These are phyloP conservation scores for Erigeron philadelphicus DNA, from an alignment of 140 eudicot species.

Conservation along the genomic window DNA sequence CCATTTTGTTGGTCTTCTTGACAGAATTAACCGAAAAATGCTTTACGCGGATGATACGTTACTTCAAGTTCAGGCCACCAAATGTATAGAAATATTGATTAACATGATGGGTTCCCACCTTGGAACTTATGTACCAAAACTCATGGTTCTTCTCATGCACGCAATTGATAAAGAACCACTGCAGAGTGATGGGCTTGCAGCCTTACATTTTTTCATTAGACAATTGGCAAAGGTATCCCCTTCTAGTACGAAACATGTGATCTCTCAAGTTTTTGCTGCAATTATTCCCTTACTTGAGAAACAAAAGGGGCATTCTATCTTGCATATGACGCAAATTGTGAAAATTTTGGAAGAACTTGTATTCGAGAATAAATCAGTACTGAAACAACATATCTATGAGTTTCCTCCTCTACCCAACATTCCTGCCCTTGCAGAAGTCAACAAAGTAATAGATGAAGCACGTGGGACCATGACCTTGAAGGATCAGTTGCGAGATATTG, in stretches of 20 bases:
- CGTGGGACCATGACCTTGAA: conserved; percentile 69
- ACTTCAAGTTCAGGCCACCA: conserved; percentile 85
- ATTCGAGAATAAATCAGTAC: conserved; percentile 53
- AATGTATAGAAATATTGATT: conserved; percentile 83
- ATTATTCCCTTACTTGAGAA: conserved; percentile 87
- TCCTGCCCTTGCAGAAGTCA: conserved; percentile 68
- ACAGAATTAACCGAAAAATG: conserved; percentile 88
- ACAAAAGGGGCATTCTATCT: conserved; percentile 57
- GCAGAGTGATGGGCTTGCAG: conserved; percentile 80
- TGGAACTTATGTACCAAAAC: conserved; percentile 86
- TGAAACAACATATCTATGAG: conserved; percentile 89
- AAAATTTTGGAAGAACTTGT: conserved; percentile 85
- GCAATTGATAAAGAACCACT: conserved; percentile 72
- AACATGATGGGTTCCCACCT: conserved; percentile 95
- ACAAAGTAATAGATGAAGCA: conserved; percentile 82
- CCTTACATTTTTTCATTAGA: conserved; percentile 74
- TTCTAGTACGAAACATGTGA: conserved; percentile 88
- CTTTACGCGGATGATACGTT: conserved; percentile 74
- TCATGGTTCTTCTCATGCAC: conserved; percentile 98
- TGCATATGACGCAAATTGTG: conserved; percentile 64
- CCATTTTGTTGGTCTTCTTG: conserved; percentile 88
- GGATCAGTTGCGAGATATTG: conserved; percentile 71
- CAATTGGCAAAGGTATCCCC: conserved; percentile 74
- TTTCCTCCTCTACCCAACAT: conserved; percentile 83
- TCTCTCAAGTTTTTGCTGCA: conserved; percentile 95